These are phyloP conservation scores for thale cress (Arabidopsis thaliana) DNA, from an alignment of 345 rosid species.

Conservation along the genomic window DNA sequence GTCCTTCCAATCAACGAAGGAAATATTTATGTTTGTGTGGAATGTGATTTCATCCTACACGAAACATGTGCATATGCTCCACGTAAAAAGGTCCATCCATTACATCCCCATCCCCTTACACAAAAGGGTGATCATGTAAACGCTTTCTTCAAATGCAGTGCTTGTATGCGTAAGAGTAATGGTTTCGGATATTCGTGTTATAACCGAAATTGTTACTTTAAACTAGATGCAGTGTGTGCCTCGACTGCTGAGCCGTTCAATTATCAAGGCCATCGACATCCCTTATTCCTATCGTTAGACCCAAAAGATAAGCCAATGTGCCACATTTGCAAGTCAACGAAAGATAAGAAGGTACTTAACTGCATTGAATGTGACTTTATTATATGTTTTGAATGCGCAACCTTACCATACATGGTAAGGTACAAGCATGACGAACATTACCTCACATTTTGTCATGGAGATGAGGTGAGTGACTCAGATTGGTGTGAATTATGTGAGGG, in stretches of 20 bases:
- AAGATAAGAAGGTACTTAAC: not conserved
- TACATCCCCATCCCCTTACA: not conserved
- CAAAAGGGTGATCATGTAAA: too few relatives aligned
- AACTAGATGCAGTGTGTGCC: not conserved
- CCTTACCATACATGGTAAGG: not conserved
- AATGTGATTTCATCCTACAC: too few relatives aligned
- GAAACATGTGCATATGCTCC: too few relatives aligned
- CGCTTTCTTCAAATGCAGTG: not conserved
- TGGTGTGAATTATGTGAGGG: constrained; percentile 21
- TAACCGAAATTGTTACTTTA: too few relatives aligned
- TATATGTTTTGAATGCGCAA: not conserved
- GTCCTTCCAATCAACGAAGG: too few relatives aligned
- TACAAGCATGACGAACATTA: constrained; percentile 31
- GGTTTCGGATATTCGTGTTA: too few relatives aligned
- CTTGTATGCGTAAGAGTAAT: fast-evolving
- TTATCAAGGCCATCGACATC: constrained; percentile 16
- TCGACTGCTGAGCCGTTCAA: not conserved
- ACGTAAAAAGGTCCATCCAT: not conserved
- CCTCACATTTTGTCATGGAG: constrained; percentile 13
- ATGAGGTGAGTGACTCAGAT: not conserved
- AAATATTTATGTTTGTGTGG: too few relatives aligned
- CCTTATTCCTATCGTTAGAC: not conserved
- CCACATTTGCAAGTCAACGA: not conserved
- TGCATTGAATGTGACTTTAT: constrained; percentile 19
- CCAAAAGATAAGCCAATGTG: not conserved